Percentiles rank a stretch among this genome's conserved stretches.
phyloP scores from a whole-genome alignment of 169 alveolate species.

The Sarcocystis neurona region DNA sequence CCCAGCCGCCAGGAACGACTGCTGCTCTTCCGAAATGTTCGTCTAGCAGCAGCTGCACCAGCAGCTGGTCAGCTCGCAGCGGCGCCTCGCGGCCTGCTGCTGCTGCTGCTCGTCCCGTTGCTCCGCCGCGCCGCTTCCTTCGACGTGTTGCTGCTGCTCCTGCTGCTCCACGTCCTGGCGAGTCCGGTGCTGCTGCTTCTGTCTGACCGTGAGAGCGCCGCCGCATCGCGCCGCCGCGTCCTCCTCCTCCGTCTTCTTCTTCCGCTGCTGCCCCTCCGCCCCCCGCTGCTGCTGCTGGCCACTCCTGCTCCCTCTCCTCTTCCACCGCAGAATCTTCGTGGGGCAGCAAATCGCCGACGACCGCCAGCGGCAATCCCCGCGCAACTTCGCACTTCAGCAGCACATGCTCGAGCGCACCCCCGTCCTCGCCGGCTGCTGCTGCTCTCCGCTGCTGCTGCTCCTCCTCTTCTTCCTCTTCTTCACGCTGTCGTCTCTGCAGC shows the following conservation, averaged over 20 bases:
- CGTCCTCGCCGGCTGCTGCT: not conserved
- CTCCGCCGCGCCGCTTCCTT: not conserved
- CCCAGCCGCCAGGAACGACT: not conserved
- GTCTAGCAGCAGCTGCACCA: not conserved
- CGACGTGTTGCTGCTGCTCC: too few species aligned
- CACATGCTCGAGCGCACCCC: not conserved
- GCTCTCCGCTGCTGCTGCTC: not conserved
- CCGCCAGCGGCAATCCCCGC: not conserved
- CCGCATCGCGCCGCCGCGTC: too few species aligned
- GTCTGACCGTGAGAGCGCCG: too few species aligned
- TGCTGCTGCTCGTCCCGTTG: not conserved
- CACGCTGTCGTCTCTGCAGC: too few species aligned
- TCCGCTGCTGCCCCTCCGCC: too few species aligned
- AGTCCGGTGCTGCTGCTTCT: too few species aligned
- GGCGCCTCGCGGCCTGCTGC: not conserved
- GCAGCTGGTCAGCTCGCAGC: not conserved
- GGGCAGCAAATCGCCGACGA: slow-evolving; percentile 5
- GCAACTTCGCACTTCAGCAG: not conserved
- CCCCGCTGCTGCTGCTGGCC: too few species aligned
- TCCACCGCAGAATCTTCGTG: too few species aligned
- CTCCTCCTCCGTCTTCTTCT: too few species aligned
- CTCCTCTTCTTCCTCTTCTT: not conserved
- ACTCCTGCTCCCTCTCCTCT: too few species aligned
- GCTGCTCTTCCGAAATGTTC: not conserved
- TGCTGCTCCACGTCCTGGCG: too few species aligned